These are phyloP conservation scores for Nectriaceae sp. DNA, from an alignment of 2,329 filamentous ascomycete genomes.

Conservation along the genomic window DNA sequence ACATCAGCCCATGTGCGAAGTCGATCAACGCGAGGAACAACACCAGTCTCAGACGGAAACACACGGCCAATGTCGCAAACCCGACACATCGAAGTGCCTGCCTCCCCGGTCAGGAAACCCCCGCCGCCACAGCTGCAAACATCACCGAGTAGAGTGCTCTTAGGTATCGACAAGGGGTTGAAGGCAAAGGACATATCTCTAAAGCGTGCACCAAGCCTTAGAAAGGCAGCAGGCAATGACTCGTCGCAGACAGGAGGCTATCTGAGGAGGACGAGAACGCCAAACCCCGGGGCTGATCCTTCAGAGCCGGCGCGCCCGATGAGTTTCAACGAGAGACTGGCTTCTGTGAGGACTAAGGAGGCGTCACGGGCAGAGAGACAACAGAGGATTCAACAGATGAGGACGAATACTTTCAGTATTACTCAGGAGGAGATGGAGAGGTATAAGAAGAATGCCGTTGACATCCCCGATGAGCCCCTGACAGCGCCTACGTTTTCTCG, in stretches of 20 bases:
- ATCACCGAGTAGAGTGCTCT: conserved; percentile 76
- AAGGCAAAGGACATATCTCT: conserved; percentile 81
- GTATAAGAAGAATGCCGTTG: conserved; percentile 59
- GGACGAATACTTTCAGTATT: conserved; percentile 60
- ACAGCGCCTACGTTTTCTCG: conserved; percentile 59
- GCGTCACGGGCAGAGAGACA: conserved; percentile 50
- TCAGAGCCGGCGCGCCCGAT: conserved; percentile 40
- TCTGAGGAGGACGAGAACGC: conserved; percentile 46
- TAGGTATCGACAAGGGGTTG: conserved; percentile 90
- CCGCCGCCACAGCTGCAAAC: conserved; percentile 55
- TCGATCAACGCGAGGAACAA: conserved; percentile 28
- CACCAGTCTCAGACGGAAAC: conserved; percentile 25
- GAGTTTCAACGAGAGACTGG: conserved; percentile 84
- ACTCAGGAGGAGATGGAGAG: conserved; percentile 59
- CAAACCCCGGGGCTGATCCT: conserved; percentile 28
- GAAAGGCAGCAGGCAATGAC: conserved; percentile 23
- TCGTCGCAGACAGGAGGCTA: conserved; percentile 36
- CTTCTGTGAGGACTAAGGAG: conserved; percentile 65
- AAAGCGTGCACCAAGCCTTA: conserved; percentile 65
- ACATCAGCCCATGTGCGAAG: conserved; percentile 23
- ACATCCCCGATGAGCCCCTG: conserved; percentile 51
- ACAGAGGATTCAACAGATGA: conserved; percentile 52
- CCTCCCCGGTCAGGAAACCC: conserved; percentile 67
- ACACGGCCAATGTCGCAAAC: conserved; percentile 28
- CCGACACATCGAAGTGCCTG: conserved; percentile 73